Percentiles rank a stretch among this genome's conserved stretches.
phyloP scores from a whole-genome alignment of 768 basidiomycete genomes.

The Roridomyces roridus region DNA sequence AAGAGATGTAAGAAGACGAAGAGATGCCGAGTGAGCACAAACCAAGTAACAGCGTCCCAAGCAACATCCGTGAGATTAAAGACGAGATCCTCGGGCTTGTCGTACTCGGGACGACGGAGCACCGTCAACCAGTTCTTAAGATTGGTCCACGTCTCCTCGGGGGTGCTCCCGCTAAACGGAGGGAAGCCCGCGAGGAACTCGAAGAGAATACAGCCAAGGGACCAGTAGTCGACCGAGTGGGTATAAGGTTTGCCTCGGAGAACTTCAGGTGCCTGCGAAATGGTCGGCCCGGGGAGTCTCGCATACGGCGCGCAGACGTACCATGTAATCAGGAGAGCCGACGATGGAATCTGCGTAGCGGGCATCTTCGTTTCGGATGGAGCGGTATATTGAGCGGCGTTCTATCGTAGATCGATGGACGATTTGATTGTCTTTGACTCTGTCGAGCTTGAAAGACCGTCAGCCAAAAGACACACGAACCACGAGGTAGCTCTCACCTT shows the following conservation, averaged over 20 bases:
- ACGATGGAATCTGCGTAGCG: conserved; percentile 98
- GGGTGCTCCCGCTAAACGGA: conserved; percentile 93
- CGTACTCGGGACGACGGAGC: conserved; percentile 91
- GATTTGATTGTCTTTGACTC: conserved; percentile 92
- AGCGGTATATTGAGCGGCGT: conserved; percentile 92
- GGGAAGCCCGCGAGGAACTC: conserved; percentile 98
- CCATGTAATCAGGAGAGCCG: conserved; percentile 99
- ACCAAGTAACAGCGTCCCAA: conserved; percentile 95
- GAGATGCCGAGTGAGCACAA: conserved; percentile 22
- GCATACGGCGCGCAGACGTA: conserved; percentile 11
- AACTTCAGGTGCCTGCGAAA: conserved; percentile 77
- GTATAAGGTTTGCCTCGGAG: conserved; percentile 94
- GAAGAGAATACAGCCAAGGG: conserved; percentile 96
- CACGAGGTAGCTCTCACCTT: conserved; percentile 58
- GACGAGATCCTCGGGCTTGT: conserved; percentile 93
- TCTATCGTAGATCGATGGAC: conserved; percentile 93
- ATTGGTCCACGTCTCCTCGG: conserved; percentile 99
- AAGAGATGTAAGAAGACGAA: conserved; percentile 1
- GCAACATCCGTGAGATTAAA: conserved; percentile 94
- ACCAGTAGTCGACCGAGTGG: conserved; percentile 98
- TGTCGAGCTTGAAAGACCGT: conserved; percentile 74
- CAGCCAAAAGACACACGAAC: not conserved
- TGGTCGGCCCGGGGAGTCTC: not conserved
- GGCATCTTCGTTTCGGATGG: conserved; percentile 87
- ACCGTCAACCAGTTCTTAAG: conserved; percentile 97